These are phyloP conservation scores for Nemania sp. DNA, from an alignment of 2,329 filamentous ascomycete species.

Conservation along the genomic window DNA sequence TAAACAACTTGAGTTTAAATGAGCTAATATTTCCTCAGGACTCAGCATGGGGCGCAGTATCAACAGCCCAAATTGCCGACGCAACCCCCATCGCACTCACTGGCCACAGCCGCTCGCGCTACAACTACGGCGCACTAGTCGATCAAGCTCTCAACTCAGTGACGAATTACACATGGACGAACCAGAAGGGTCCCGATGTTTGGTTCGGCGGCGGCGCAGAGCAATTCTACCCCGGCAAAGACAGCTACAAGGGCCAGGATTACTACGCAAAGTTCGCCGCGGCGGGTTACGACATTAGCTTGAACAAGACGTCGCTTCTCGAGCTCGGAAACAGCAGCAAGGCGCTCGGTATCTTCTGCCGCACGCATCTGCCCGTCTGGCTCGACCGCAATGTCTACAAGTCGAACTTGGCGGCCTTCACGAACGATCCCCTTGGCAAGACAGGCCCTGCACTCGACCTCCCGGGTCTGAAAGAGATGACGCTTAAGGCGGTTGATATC, in stretches of 20 bases:
- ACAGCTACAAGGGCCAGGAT: constrained; percentile 76
- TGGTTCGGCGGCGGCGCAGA: constrained; percentile 87
- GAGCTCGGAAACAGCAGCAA: constrained; percentile 68
- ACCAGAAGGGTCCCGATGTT: constrained; percentile 80
- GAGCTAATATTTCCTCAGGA: constrained; percentile 46
- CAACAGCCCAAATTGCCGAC: constrained; percentile 84
- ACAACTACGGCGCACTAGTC: constrained; percentile 77
- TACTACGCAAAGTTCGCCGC: constrained; percentile 84
- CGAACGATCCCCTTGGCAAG: constrained; percentile 76
- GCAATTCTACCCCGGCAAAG: constrained; percentile 76
- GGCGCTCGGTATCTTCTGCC: constrained; percentile 82
- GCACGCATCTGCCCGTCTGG: constrained; percentile 83
- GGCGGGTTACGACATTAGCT: constrained; percentile 76
- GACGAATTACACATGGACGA: constrained; percentile 84
- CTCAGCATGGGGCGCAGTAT: constrained; percentile 74
- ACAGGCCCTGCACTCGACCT: constrained; percentile 76
- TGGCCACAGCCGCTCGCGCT: constrained; percentile 78
- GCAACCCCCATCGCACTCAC: constrained; percentile 83
- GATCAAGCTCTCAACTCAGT: constrained; percentile 82
- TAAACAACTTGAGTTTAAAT: background rate
- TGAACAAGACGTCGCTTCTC: constrained; percentile 79
- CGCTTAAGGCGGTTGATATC: constrained; percentile 85
- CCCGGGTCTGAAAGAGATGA: constrained; percentile 90
- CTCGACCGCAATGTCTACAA: constrained; percentile 86
- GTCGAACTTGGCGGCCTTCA: constrained; percentile 73